These are phyloP conservation scores for Leersia perrieri DNA, from an alignment of 176 grass and related monocot species.

Conservation along the genomic window DNA sequence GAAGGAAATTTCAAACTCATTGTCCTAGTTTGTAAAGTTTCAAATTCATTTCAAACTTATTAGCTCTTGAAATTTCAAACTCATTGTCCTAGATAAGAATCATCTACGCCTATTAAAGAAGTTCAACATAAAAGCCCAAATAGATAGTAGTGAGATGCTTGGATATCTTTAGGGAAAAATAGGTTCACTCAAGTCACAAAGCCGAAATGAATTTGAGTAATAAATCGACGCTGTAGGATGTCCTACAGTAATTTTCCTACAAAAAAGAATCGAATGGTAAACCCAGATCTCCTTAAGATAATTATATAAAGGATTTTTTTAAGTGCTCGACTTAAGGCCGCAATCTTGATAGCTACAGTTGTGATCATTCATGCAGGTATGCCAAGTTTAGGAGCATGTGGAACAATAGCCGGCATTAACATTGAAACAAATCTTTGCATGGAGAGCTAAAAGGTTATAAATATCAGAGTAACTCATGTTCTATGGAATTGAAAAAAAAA, in stretches of 20 bases:
- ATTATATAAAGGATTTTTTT: neutral
- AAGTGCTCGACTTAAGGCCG: neutral
- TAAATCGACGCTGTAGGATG: neutral
- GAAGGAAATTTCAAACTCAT: neutral
- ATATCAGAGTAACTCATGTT: neutral
- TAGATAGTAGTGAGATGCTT: neutral
- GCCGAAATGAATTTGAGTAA: neutral
- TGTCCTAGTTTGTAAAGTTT: conserved; percentile 8
- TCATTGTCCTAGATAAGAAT: neutral
- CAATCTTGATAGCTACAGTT: neutral
- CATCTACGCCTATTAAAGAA: neutral
- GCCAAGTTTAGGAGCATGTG: neutral
- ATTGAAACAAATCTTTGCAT: neutral
- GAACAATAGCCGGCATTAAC: neutral
- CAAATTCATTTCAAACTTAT: too few relatives aligned
- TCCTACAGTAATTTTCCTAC: too few relatives aligned
- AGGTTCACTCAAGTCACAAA: neutral
- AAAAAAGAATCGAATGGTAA: too few relatives aligned
- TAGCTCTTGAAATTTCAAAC: neutral
- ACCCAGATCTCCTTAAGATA: neutral
- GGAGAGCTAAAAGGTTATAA: neutral
- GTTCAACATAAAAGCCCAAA: neutral
- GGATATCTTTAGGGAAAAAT: neutral
- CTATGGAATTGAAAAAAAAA: neutral
- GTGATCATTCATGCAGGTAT: neutral